Percentiles rank a stretch among this genome's conserved stretches.
phyloP scores from a whole-genome alignment of 2,329 filamentous ascomycete species.

The Trichoderma hamatum region DNA sequence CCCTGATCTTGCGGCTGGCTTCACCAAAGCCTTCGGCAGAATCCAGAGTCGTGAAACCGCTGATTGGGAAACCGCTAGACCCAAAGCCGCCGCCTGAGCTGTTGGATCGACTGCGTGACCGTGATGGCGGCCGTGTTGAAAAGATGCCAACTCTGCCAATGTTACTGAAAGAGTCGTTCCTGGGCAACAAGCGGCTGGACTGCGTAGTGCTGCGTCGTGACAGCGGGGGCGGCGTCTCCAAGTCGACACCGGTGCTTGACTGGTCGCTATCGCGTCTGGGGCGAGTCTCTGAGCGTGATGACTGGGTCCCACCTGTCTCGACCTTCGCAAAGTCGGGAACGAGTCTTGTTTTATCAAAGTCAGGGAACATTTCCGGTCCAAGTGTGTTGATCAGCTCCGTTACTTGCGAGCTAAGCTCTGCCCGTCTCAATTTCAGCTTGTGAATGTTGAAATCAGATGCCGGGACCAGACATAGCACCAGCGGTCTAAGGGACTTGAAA shows the following conservation, averaged over 20 bases:
- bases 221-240: conserved; percentile 46
- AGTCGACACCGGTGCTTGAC: conserved; percentile 45
- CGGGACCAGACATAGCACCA: conserved; percentile 83
- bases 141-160: conserved; percentile 88
- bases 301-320: conserved; percentile 37
- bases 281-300: conserved; percentile 32
- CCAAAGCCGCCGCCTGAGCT: conserved; percentile 67
- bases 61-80: conserved; percentile 65
- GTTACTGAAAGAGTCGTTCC: conserved; percentile 93
- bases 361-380: conserved; percentile 94
- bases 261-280: conserved; percentile 54
- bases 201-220: conserved; percentile 55
- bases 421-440: conserved; percentile 72
- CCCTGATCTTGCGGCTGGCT: conserved; percentile 80
- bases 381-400: conserved; percentile 93
- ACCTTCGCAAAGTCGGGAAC: conserved; percentile 58
- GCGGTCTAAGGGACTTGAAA: conserved; percentile 86
- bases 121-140: conserved; percentile 81
- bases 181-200: conserved; percentile 63
- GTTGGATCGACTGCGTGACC: conserved; percentile 71
- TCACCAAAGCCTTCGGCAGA: conserved; percentile 75
- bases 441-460: conserved; percentile 82
- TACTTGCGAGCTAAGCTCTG: conserved; percentile 76
- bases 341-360: conserved; percentile 80
- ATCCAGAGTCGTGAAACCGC: conserved; percentile 69